These are phyloP conservation scores for Neocucurbitaria cava DNA, from an alignment of 2,329 filamentous ascomycete species.

Conservation along the genomic window DNA sequence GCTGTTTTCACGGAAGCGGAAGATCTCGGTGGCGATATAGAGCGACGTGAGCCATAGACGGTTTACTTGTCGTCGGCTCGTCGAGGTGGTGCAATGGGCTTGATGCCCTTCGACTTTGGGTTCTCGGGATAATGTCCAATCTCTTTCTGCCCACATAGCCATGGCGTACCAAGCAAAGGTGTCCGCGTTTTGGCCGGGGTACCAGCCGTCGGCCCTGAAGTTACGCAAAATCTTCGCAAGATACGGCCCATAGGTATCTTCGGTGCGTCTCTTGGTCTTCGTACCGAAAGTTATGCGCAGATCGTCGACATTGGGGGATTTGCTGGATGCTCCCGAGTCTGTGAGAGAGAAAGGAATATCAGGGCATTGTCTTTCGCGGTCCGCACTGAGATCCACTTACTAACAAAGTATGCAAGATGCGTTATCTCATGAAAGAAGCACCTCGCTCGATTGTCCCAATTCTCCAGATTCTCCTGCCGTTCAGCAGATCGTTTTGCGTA, in stretches of 20 bases:
- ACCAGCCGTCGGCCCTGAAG: conserved; percentile 1
- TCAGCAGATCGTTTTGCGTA: not conserved
- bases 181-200: conserved; percentile 1
- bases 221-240: not conserved
- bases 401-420: conserved; percentile 1
- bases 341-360: not conserved
- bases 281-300: not conserved
- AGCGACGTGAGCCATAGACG: too few species aligned
- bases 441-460: conserved; percentile 1
- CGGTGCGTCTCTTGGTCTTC: not conserved
- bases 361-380: not conserved
- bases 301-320: not conserved
- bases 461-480: conserved; percentile 1
- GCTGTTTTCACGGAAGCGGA: too few species aligned
- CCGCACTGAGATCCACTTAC: not conserved
- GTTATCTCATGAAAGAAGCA: conserved; percentile 3
- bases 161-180: conserved; percentile 1
- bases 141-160: conserved; percentile 1
- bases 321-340: too few species aligned
- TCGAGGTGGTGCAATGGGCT: not conserved
- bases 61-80: too few species aligned
- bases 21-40: too few species aligned
- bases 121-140: conserved; percentile 1
- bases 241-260: not conserved
- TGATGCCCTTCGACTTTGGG: not conserved